These are phyloP conservation scores for Yamadazyma mexicana DNA, from an alignment of 1,139 yeast genomes.

Conservation along the genomic window DNA sequence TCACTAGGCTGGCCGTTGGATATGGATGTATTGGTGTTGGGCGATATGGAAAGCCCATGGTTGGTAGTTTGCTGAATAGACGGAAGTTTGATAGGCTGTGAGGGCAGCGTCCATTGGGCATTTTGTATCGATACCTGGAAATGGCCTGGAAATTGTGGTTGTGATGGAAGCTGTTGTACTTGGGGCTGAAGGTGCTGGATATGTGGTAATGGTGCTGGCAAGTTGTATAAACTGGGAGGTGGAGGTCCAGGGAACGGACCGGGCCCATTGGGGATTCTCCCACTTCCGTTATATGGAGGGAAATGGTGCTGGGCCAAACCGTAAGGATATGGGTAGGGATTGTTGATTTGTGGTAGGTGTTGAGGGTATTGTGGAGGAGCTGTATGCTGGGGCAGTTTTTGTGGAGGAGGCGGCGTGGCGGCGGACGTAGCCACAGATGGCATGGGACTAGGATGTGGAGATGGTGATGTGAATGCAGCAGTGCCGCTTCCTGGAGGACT, in stretches of 20 bases:
- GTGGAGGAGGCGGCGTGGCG: not conserved
- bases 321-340: constrained; percentile 8
- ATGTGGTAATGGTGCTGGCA: constrained; percentile 6
- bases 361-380: not conserved
- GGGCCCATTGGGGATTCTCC: constrained; percentile 47
- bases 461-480: not conserved
- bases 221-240: constrained; percentile 22
- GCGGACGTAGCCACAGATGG: not conserved
- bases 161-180: not conserved
- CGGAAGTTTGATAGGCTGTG: constrained; percentile 6
- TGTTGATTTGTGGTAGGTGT: constrained; percentile 2
- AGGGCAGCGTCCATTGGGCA: constrained; percentile 3
- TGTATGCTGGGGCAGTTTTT: constrained; percentile 3
- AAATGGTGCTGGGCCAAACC: constrained; percentile 22
- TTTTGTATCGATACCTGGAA: constrained; percentile 2
- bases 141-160: too few species aligned
- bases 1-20: constrained; percentile 1
- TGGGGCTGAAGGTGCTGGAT: constrained; percentile 7
- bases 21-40: not conserved
- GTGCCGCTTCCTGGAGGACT: not conserved
- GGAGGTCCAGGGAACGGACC: constrained; percentile 50
- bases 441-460: not conserved
- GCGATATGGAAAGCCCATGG: not conserved
- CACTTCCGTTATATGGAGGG: constrained; percentile 39
- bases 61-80: constrained; percentile 4